Conservation (phyloP, 2,329 filamentous ascomycete genomes). For the Penicillium palitans region DNA sequence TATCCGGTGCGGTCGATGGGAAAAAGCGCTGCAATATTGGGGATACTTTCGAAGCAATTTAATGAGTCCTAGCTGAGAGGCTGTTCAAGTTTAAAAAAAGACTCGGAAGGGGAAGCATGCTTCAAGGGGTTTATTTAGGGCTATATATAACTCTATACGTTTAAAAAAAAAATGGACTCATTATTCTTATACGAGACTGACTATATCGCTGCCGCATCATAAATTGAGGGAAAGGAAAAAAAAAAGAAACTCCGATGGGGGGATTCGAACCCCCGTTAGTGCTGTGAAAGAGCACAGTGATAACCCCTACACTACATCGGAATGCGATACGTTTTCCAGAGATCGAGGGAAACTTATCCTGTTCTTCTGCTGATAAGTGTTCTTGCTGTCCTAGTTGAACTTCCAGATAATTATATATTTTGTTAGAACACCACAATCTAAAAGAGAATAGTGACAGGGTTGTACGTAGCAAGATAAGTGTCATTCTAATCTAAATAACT, state of each 20-base stretch:
- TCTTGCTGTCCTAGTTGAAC: no score
- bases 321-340: background rate
- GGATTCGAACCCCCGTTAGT: conserved; percentile 9
- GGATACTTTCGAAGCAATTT: background rate
- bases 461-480: no score
- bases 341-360: no score
- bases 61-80: background rate
- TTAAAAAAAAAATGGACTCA: no score
- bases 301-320: conserved; percentile 11
- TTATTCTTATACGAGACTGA: background rate
- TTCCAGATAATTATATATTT: no score
- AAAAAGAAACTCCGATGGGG: conserved; percentile 7
- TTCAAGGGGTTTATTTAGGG: background rate
- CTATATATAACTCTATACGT: no score
- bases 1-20: no score
- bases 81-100: background rate
- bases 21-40: background rate
- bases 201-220: background rate
- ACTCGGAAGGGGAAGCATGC: no score
- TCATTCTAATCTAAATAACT: no score
- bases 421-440: no score
- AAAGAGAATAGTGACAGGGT: no score
- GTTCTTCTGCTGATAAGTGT: rapidly evolving
- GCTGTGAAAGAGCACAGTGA: conserved; percentile 11
- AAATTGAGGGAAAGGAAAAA: background rate